phyloP scores from a whole-genome alignment of 257 asterid species.

The Phtheirospermum japonicum region DNA sequence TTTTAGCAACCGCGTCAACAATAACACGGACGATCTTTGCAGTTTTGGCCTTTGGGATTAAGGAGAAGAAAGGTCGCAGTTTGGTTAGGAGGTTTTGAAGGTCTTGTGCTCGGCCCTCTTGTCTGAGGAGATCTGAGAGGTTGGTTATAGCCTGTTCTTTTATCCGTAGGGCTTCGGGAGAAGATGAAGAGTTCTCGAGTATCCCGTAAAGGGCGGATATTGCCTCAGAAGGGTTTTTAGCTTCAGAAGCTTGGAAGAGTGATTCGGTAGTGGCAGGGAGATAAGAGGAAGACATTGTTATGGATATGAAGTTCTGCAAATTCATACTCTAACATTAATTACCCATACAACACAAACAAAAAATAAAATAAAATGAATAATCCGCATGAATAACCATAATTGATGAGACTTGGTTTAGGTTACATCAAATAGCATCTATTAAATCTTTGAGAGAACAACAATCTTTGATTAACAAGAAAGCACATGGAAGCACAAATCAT shows the following conservation, averaged over 20 bases:
- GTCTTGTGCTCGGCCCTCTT: slow-evolving; percentile 52
- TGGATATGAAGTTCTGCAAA: no score
- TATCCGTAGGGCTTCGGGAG: slow-evolving; percentile 54
- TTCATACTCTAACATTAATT: no score
- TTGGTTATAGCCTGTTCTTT: slow-evolving; percentile 54
- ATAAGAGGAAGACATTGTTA: slow-evolving; percentile 40
- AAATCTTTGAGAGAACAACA: no score
- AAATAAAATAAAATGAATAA: neutral
- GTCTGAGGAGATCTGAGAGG: slow-evolving; percentile 54
- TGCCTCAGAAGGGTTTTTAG: slow-evolving; percentile 49
- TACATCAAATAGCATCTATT: no score
- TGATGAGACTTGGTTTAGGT: no score
- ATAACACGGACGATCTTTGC: slow-evolving; percentile 58
- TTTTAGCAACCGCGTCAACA: slow-evolving; percentile 56
- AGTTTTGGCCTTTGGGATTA: slow-evolving; percentile 68
- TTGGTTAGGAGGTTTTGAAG: slow-evolving; percentile 46
- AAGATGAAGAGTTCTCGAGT: slow-evolving; percentile 51
- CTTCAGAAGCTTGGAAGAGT: slow-evolving; percentile 45
- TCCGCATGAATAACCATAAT: no score
- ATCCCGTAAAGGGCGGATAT: slow-evolving; percentile 47
- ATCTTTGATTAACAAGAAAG: neutral
- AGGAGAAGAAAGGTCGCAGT: slow-evolving; percentile 52
- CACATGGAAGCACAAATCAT: neutral
- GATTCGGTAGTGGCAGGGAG: slow-evolving; percentile 53
- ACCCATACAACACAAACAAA: no score